phyloP scores from a whole-genome alignment of 148 eudicot genomes.

The Bassia scoparia region DNA sequence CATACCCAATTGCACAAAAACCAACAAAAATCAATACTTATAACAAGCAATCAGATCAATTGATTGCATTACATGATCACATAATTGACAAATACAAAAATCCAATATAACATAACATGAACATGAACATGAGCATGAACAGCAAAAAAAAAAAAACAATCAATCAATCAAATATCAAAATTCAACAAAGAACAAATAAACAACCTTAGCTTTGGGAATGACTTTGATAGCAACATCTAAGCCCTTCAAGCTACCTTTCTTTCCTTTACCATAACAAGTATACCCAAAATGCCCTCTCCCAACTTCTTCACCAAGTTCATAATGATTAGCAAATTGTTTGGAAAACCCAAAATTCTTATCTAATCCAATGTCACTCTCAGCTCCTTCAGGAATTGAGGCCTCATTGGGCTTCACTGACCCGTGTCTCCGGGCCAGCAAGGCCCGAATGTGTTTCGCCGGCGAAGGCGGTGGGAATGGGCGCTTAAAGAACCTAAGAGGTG shows the following conservation, averaged over 20 bases:
- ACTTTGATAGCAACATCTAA: slow-evolving; percentile 94
- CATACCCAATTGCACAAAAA: no score
- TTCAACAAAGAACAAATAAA: neutral
- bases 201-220: slow-evolving; percentile 92
- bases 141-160: no score
- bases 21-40: slow-evolving; percentile 8
- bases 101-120: neutral
- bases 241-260: slow-evolving; percentile 78
- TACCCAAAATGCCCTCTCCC: slow-evolving; percentile 98
- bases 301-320: slow-evolving; percentile 85
- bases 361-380: slow-evolving; percentile 71
- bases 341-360: slow-evolving; percentile 89
- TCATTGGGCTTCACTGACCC: slow-evolving; percentile 88
- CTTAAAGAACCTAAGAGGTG: slow-evolving; percentile 73
- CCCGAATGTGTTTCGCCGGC: slow-evolving; percentile 90
- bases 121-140: neutral
- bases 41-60: slow-evolving; percentile 20
- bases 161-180: slow-evolving; percentile 3
- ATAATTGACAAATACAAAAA: neutral
- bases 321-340: slow-evolving; percentile 55
- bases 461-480: slow-evolving; percentile 92
- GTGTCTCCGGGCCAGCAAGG: slow-evolving; percentile 77
- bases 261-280: slow-evolving; percentile 77
- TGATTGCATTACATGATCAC: neutral
- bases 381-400: slow-evolving; percentile 87